Conservation (phyloP, 257 asterid genomes). For the Lithospermum erythrorhizon region DNA sequence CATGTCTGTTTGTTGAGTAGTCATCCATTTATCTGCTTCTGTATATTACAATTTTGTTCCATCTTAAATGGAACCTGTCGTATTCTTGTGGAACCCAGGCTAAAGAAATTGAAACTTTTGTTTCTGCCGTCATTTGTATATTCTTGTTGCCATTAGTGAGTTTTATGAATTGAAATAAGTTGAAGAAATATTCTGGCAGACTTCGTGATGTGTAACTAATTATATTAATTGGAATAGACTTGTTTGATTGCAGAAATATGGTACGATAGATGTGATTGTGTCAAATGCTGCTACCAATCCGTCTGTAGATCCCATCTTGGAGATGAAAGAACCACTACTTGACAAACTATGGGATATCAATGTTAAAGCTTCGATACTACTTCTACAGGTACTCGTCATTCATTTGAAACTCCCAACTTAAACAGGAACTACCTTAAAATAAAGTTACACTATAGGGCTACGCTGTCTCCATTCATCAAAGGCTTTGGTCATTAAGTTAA, state of each 20-base stretch:
- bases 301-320: conserved; percentile 48
- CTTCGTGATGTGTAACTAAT: neutral
- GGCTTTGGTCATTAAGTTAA: neutral
- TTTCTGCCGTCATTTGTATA: neutral
- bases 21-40: neutral
- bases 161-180: neutral
- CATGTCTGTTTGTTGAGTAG: neutral
- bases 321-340: conserved; percentile 63
- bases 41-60: neutral
- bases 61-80: neutral
- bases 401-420: too few relatives aligned
- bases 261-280: conserved; percentile 68
- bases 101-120: neutral
- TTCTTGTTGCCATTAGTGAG: neutral
- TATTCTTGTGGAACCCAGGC: neutral
- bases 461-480: neutral
- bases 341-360: conserved; percentile 96
- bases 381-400: conserved; percentile 48
- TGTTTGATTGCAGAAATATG: conserved; percentile 48
- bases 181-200: neutral
- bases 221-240: neutral
- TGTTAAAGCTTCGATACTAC: conserved; percentile 63
- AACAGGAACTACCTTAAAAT: neutral
- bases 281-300: conserved; percentile 97
- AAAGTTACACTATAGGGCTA: neutral